Percentiles rank a stretch among this genome's conserved stretches.
Evolutionary conservation across 2,329 filamentous ascomycete genomes (phyloP).

Genomic region (Anisogramma anomala): DNA sequence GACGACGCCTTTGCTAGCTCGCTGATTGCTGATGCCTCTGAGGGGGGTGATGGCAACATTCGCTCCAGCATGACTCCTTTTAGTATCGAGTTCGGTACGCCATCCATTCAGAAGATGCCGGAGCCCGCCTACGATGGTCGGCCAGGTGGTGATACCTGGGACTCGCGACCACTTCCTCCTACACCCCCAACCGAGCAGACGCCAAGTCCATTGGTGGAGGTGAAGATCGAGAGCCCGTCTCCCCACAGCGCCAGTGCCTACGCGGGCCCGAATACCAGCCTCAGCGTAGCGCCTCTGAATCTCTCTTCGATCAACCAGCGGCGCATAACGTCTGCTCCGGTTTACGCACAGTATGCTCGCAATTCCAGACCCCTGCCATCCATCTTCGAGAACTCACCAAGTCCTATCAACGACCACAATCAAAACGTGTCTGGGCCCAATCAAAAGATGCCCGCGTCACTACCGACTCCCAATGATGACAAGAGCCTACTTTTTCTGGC

Average conservation of each 20-base stretch:
- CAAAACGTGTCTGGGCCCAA: slow-evolving; percentile 38
- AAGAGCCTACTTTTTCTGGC: slow-evolving; percentile 33
- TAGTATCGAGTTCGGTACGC: slow-evolving; percentile 29
- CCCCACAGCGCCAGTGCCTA: background rate
- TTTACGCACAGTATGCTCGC: slow-evolving; percentile 29
- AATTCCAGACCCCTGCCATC: slow-evolving; percentile 33
- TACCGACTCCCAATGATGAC: slow-evolving; percentile 21
- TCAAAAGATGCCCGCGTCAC: slow-evolving; percentile 9
- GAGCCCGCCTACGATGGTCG: slow-evolving; percentile 4
- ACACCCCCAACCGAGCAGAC: slow-evolving; percentile 27
- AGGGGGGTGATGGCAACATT: slow-evolving; percentile 16
- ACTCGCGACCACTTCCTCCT: slow-evolving; percentile 39
- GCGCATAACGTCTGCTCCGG: slow-evolving; percentile 40
- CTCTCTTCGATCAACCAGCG: slow-evolving; percentile 24
- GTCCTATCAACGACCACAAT: slow-evolving; percentile 23
- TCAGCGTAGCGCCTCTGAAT: slow-evolving; percentile 9
- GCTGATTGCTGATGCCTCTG: slow-evolving; percentile 26
- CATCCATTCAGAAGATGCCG: slow-evolving; percentile 9
- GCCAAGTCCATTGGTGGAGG: slow-evolving; percentile 12
- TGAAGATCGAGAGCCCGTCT: slow-evolving; percentile 7
- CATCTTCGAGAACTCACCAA: slow-evolving; percentile 33
- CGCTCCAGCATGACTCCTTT: slow-evolving; percentile 28
- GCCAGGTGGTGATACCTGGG: slow-evolving; percentile 25
- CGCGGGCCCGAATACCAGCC: background rate
- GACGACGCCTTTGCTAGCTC: slow-evolving; percentile 81